A percentile compares a stretch with the other conserved stretches of the same genome.
These are phyloP conservation scores for Vaccinium corymbosum DNA, from an alignment of 148 eudicot genomes.

Conservation along the genomic window DNA sequence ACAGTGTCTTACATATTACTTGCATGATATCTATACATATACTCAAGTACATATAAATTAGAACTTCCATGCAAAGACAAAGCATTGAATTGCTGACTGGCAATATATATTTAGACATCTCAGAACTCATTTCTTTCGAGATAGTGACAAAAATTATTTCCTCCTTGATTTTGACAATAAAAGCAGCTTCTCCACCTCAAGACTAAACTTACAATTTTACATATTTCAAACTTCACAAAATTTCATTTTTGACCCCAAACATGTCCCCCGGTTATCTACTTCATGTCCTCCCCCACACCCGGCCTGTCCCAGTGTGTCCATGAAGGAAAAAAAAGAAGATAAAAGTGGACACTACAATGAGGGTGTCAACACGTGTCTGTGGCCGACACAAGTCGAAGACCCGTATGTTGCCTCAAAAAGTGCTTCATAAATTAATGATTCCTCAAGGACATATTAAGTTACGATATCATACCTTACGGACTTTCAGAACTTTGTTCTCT, in stretches of 20 bases:
- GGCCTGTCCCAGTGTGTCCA: not conserved
- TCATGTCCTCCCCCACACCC: not conserved
- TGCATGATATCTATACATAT: not conserved
- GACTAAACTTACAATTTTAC: not conserved
- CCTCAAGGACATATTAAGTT: not conserved
- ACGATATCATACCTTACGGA: conserved; percentile 38
- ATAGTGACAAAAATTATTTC: not conserved
- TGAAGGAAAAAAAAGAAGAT: not conserved
- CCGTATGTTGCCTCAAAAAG: not conserved
- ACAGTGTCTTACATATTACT: not conserved
- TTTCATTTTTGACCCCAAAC: not conserved
- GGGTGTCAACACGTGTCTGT: not conserved
- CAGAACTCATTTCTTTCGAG: not conserved
- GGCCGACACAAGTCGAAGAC: not conserved
- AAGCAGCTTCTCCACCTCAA: not conserved
- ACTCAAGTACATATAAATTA: not conserved
- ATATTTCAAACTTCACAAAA: not conserved
- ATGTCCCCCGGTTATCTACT: not conserved
- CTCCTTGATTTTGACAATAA: not conserved
- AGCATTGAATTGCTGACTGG: not conserved
- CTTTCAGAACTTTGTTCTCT: conserved; percentile 31
- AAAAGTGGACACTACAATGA: not conserved
- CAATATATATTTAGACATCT: not conserved
- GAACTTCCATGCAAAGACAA: not conserved
- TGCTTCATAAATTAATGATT: not conserved